Evolutionary conservation across 2,329 filamentous ascomycete genomes (phyloP), one percentile per base, ranked within the genome.

Genomic region (Exserohilum turcica): DNA sequence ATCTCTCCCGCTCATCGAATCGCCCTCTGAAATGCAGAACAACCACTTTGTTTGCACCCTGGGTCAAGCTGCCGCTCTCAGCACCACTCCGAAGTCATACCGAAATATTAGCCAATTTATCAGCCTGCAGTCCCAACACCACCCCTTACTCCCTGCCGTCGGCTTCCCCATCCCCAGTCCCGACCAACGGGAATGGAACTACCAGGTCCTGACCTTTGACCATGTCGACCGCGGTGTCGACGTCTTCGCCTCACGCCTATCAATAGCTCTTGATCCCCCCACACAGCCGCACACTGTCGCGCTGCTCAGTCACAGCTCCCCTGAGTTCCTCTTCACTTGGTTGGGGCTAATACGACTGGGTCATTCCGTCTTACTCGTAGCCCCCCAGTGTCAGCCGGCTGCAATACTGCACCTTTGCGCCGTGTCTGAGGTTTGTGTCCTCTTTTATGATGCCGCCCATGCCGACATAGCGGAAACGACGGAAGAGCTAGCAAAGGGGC

Each of bases 31-130:
- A 13, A 71, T 72, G 69, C 60, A 65, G 18, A 59, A 61, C 43
- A 85, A 81, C 52, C 86, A 86, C 67, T 87, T 87, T 63, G 80
- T 80, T 3, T 87, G 84, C 66, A 86, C 84, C 0, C 76, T 87
- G 2, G 84, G 82, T 1, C 78, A 86, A 64, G 83, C 83, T 9
- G 72, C 75, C 1, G 55, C 57, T 1, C 58, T 80, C 15, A 76
- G 73, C 15, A 54, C 64, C 3, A 56, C 64, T 8, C 63, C 67
- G 6, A 74, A 74, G 27, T 67, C 70, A 0, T 80, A 77, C 59
- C 61, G 71, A 2, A 82, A 78, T 0, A 77, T 86, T 49, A 76
- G 77, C 47, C 70, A 79, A 0, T 76, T 86, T 49, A 68, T 86
- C 15, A 77, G 80, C n/a, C 52, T 69, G 6, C 81, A 83, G 61